Evolutionary conservation across 176 grass and related monocot genomes (phyloP).

Genomic region (Pharus latifolius): DNA sequence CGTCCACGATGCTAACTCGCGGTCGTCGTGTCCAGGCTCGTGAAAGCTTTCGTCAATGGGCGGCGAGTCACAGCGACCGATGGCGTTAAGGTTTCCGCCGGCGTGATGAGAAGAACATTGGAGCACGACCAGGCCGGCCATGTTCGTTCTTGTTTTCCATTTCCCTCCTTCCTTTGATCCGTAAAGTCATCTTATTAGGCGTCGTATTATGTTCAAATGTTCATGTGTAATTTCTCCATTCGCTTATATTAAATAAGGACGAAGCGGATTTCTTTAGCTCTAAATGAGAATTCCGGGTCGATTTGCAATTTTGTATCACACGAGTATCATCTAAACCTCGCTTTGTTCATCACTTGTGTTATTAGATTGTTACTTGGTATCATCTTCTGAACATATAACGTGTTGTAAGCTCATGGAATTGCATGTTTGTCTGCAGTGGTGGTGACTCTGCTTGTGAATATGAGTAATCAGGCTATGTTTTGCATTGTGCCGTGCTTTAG

Average conservation of each 20-base stretch:
- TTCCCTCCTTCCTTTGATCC: background rate
- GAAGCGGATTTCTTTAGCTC: constrained; percentile 23
- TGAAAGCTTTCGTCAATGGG: constrained; percentile 17
- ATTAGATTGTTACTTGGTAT: background rate
- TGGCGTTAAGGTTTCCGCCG: constrained; percentile 11
- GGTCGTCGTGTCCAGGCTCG: background rate
- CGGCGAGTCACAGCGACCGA: constrained; percentile 23
- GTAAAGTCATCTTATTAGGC: constrained; percentile 6
- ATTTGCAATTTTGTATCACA: constrained; percentile 32
- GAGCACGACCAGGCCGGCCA: constrained; percentile 5
- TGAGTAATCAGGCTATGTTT: background rate
- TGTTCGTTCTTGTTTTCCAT: constrained; percentile 19
- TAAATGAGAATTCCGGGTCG: background rate
- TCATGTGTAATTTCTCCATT: constrained; percentile 40
- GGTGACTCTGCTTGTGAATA: background rate
- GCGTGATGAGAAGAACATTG: constrained; percentile 18
- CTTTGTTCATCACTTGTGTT: background rate
- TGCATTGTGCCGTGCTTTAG: too few relatives aligned
- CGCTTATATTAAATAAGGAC: constrained; percentile 46
- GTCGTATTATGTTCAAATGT: constrained; percentile 38
- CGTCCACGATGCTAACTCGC: too few relatives aligned
- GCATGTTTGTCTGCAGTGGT: background rate
- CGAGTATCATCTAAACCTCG: background rate
- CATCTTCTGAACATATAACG: background rate
- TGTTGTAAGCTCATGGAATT: background rate